Evolutionary conservation across 106 monocot genomes (phyloP).

Genomic region (Dioscorea dumetorum): DNA sequence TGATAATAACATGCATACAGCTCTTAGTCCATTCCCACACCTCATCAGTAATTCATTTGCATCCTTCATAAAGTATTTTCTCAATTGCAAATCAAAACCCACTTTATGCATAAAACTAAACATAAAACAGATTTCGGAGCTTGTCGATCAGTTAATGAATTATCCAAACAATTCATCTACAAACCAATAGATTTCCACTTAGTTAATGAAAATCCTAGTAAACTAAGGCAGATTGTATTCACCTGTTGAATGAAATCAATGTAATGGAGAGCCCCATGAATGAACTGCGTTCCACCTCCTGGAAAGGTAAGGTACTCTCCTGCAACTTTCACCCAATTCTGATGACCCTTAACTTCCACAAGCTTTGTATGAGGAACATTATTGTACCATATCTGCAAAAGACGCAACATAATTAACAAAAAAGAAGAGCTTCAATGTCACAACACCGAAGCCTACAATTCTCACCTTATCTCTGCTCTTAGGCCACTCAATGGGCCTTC

Average conservation of each 20-base stretch:
- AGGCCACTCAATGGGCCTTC: slow-evolving; percentile 61
- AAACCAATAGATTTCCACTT: too few species aligned
- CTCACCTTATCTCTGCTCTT: slow-evolving; percentile 77
- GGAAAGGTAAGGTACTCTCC: slow-evolving; percentile 87
- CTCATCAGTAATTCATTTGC: too few species aligned
- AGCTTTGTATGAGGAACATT: slow-evolving; percentile 91
- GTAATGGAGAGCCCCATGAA: slow-evolving; percentile 92
- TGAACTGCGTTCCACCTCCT: slow-evolving; percentile 96
- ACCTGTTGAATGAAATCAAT: slow-evolving; percentile 92
- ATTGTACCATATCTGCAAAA: slow-evolving; percentile 78
- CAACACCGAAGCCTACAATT: not conserved
- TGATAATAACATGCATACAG: too few species aligned
- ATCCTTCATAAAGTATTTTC: too few species aligned
- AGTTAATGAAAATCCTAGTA: too few species aligned
- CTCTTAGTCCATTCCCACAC: too few species aligned
- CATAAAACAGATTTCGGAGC: too few species aligned
- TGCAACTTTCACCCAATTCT: slow-evolving; percentile 90
- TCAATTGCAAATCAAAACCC: too few species aligned
- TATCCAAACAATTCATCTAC: too few species aligned
- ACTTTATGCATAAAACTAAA: too few species aligned
- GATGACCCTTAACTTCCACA: slow-evolving; percentile 93
- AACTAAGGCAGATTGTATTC: not conserved
- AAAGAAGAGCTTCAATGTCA: not conserved
- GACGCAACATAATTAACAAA: not conserved
- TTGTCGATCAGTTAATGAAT: too few species aligned